These are phyloP conservation scores for Penicillium flavigenum DNA, from an alignment of 495 filamentous ascomycete species.

Conservation along the genomic window DNA sequence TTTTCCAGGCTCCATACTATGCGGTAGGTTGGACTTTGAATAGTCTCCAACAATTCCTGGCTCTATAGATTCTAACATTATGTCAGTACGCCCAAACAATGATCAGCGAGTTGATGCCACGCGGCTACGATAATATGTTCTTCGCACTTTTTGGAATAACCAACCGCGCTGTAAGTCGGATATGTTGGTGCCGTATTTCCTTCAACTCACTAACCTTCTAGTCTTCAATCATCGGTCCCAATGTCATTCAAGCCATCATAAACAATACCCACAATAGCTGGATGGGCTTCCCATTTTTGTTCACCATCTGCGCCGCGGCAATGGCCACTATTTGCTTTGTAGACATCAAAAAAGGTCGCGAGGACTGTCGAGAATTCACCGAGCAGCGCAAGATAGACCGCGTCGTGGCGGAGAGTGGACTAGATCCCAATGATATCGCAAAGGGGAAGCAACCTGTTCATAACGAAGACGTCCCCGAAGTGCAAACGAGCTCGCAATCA, in stretches of 20 bases:
- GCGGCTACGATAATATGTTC: slow-evolving; percentile 54
- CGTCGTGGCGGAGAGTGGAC: slow-evolving; percentile 25
- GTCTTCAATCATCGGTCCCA: slow-evolving; percentile 53
- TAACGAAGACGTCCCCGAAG: neutral
- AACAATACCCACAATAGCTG: slow-evolving; percentile 49
- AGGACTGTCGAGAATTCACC: slow-evolving; percentile 41
- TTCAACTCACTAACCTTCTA: slow-evolving; percentile 11
- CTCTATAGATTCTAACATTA: neutral
- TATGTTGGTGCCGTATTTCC: neutral
- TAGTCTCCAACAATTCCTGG: neutral
- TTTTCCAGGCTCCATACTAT: slow-evolving; percentile 54
- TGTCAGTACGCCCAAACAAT: slow-evolving; percentile 52
- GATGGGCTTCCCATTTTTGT: slow-evolving; percentile 54
- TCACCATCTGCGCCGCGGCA: slow-evolving; percentile 43
- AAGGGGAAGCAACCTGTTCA: slow-evolving; percentile 16
- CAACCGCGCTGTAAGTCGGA: slow-evolving; percentile 45
- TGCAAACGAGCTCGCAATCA: neutral
- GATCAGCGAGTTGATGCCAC: slow-evolving; percentile 53
- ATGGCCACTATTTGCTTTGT: slow-evolving; percentile 46
- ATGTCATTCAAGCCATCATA: slow-evolving; percentile 52
- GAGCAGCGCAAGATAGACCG: slow-evolving; percentile 39
- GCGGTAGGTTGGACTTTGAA: slow-evolving; percentile 30
- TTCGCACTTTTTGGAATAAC: slow-evolving; percentile 55
- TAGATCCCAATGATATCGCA: slow-evolving; percentile 16
- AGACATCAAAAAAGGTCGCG: slow-evolving; percentile 49